These are phyloP conservation scores for Trametes sanguinea DNA, from an alignment of 768 basidiomycete species.

Conservation along the genomic window DNA sequence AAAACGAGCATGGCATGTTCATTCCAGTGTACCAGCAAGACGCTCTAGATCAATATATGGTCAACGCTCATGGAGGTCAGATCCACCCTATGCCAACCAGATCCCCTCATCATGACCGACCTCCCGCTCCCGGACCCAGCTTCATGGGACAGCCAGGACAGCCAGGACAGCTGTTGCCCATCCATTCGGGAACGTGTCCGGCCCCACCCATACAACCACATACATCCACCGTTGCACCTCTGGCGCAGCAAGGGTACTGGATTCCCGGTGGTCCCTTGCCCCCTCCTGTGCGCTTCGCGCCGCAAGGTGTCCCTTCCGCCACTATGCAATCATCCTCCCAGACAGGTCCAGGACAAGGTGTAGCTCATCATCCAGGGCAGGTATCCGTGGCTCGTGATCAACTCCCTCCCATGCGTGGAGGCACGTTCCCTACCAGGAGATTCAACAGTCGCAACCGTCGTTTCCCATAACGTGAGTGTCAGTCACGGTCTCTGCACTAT, in stretches of 20 bases:
- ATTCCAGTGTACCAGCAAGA: conserved; percentile 72
- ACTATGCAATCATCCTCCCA: too few relatives aligned
- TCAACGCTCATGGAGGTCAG: conserved; percentile 33
- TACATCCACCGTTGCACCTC: neutral
- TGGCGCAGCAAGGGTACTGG: neutral
- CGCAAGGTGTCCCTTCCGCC: too few relatives aligned
- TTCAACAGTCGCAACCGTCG: neutral
- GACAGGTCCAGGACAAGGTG: too few relatives aligned
- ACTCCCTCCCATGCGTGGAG: neutral
- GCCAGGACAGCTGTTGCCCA: conserved; percentile 7
- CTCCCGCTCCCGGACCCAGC: neutral
- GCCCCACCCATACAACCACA: neutral
- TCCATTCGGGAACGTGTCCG: conserved; percentile 18
- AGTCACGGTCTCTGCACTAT: too few relatives aligned
- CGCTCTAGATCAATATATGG: conserved; percentile 69
- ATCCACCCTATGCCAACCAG: neutral
- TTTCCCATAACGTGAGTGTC: too few relatives aligned
- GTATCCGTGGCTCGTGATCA: neutral
- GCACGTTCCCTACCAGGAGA: neutral
- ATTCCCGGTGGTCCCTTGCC: neutral
- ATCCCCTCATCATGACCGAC: neutral
- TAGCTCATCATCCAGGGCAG: neutral
- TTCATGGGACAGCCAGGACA: neutral
- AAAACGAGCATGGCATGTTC: conserved; percentile 71
- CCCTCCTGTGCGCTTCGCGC: too few relatives aligned